These are phyloP conservation scores for Aechmea fasciata DNA, from an alignment of 176 grass and related monocot species.

Conservation along the genomic window DNA sequence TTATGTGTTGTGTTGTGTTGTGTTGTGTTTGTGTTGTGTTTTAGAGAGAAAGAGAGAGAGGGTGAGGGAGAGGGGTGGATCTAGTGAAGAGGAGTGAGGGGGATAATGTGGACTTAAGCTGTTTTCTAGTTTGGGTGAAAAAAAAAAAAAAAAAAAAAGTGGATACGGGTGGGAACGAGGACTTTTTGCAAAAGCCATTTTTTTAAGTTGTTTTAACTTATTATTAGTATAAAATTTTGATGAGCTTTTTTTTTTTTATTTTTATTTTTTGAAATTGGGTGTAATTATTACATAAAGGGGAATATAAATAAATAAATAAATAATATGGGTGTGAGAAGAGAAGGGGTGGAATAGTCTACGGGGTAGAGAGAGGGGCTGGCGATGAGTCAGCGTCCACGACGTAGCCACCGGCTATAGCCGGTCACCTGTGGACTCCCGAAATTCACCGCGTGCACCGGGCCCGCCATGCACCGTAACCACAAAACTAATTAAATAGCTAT, in stretches of 20 bases:
- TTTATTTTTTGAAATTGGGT: background rate
- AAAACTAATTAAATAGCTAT: too few species aligned
- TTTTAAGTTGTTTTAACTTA: background rate
- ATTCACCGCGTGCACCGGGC: too few species aligned
- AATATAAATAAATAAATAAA: background rate
- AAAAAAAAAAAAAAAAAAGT: background rate
- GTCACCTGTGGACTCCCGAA: constrained; percentile 14
- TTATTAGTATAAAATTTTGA: background rate
- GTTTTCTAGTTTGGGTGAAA: constrained; percentile 2
- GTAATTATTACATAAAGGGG: background rate
- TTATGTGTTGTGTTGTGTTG: background rate
- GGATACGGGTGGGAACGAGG: background rate
- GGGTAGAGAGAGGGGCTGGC: background rate
- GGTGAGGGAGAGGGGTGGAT: background rate
- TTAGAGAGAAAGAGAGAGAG: background rate
- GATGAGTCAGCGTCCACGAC: constrained; percentile 15
- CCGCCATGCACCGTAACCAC: too few species aligned
- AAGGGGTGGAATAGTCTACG: background rate
- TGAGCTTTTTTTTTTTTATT: background rate
- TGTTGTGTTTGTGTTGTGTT: background rate
- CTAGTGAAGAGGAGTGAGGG: background rate
- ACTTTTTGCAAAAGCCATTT: background rate
- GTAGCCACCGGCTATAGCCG: constrained; percentile 12
- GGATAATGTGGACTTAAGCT: constrained; percentile 11
- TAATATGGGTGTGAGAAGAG: constrained; percentile 14